A percentile compares a stretch with the other conserved stretches of the same genome.
These are phyloP conservation scores for Ophiocordyceps polyrhachis-furcata DNA, from an alignment of 2,329 filamentous ascomycete genomes.

Conservation along the genomic window DNA sequence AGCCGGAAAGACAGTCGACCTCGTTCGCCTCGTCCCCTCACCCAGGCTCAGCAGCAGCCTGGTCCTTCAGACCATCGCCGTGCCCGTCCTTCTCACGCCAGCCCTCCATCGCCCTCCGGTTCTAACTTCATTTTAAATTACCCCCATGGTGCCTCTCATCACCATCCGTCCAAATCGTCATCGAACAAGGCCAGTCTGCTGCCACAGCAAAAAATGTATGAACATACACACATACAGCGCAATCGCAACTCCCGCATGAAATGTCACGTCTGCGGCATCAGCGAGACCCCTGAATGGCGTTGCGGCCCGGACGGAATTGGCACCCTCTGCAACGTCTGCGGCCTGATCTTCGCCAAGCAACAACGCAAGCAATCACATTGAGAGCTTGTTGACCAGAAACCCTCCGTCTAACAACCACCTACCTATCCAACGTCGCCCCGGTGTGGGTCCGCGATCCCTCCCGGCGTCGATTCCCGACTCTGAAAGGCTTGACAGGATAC, in stretches of 20 bases:
- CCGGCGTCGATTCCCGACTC: conserved; percentile 1
- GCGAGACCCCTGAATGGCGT: conserved; percentile 61
- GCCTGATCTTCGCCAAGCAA: conserved; percentile 26
- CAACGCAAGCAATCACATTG: background rate
- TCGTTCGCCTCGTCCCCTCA: background rate
- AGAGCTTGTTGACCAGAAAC: background rate
- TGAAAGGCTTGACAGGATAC: background rate
- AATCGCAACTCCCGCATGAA: conserved; percentile 7
- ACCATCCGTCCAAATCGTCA: background rate
- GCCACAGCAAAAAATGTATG: background rate
- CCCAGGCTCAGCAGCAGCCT: background rate
- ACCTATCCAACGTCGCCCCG: background rate
- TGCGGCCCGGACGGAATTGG: conserved; percentile 54
- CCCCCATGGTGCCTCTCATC: background rate
- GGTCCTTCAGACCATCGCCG: background rate
- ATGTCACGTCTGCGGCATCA: conserved; percentile 37
- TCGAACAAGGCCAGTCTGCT: background rate
- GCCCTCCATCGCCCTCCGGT: background rate
- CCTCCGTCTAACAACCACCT: too few relatives aligned
- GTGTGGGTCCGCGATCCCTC: background rate
- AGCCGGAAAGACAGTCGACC: background rate
- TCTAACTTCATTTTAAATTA: background rate
- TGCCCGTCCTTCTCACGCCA: background rate
- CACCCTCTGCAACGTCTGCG: conserved; percentile 57
- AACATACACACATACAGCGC: background rate